These are phyloP conservation scores for Ceratocystis cacaofunesta DNA, from an alignment of 2,329 filamentous ascomycete genomes.

Conservation along the genomic window DNA sequence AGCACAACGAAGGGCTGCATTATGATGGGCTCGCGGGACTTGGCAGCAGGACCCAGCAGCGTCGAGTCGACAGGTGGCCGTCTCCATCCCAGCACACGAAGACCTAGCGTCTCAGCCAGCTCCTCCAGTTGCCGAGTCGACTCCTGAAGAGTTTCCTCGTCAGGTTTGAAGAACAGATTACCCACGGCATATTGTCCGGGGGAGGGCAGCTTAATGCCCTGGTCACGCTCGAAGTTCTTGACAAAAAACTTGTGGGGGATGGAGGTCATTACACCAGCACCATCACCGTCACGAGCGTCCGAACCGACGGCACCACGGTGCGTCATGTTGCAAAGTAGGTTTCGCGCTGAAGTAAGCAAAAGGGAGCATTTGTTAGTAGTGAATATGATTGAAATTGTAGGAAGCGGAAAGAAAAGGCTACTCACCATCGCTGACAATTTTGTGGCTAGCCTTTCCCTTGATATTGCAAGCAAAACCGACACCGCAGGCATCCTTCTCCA, in stretches of 20 bases:
- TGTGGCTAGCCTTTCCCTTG: slow-evolving; percentile 93
- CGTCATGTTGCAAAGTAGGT: slow-evolving; percentile 98
- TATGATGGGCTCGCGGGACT: slow-evolving; percentile 88
- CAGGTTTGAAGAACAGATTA: slow-evolving; percentile 97
- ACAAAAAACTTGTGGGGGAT: slow-evolving; percentile 97
- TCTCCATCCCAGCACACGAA: slow-evolving; percentile 91
- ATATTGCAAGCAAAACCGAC: slow-evolving; percentile 98
- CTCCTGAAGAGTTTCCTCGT: slow-evolving; percentile 75
- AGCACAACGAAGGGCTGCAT: slow-evolving; percentile 91
- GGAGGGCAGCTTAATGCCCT: slow-evolving; percentile 72
- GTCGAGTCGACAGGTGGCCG: slow-evolving; percentile 87
- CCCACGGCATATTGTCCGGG: slow-evolving; percentile 90
- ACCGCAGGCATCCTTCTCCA: slow-evolving; percentile 98
- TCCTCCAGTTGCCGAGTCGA: slow-evolving; percentile 90
- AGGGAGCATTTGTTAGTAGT: neutral
- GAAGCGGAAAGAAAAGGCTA: slow-evolving; percentile 32
- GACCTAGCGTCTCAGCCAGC: slow-evolving; percentile 70
- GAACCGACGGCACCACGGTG: slow-evolving; percentile 96
- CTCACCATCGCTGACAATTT: slow-evolving; percentile 99
- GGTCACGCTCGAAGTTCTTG: slow-evolving; percentile 92
- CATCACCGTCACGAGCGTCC: slow-evolving; percentile 93
- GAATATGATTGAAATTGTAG: neutral
- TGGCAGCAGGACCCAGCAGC: slow-evolving; percentile 79
- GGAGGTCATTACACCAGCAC: slow-evolving; percentile 97
- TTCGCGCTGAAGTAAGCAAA: slow-evolving; percentile 47